Base-by-base conservation (phyloP, 179 eudicot species). In the Spergularia azorica region DNA sequence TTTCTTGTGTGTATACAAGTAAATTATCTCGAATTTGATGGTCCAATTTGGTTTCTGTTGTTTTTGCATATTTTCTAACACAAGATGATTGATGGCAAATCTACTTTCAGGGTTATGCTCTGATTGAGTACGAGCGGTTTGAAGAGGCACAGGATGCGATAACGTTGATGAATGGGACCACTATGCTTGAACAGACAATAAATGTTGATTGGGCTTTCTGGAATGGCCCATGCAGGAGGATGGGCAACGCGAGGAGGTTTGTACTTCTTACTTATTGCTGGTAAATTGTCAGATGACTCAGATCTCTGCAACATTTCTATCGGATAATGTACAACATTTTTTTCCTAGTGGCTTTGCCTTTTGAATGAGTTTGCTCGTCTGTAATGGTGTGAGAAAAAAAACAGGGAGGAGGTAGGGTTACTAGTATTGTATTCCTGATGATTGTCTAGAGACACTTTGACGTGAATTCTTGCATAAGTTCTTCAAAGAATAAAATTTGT, bases 181-280 rank as follows among this genome's bases (percentile, higher is more conserved):
- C 88, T 73, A 78, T 94, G 79, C 98, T 94, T 73, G 88, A 90
- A 12, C 97, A 92, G 68, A 83, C 82, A 15, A 85, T 94, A 71
- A 87, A 63, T 75, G 97, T 92, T 79, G 95, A 89, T 79, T 94
- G 98, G 98, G 98, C 97, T 69, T 94, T 94, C 84, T 84, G 95
- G 87, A 94, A 86, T 67, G 97, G 98, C 21, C 92, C 98, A 38
- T 87, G 83, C 77, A 88, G 74, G 70, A 87, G 84, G 81, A 92
- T 88, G 88, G 89, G 85, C 67, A 75, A 77, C 67, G 83, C 86
- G 63, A 88, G 91, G 84, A 88, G 97, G 97, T 92, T 87, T 55
- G 83, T 79, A 20, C 1, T 61, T 70, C 48, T 67, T 38, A 18
- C 58, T 62, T 18, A 74, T 55, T 60, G 43, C 20, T 76, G 16